A percentile compares a stretch with the other conserved stretches of the same genome.
Evolutionary conservation across 768 basidiomycete genomes (phyloP).

Genomic region (Lyophyllum atratum): DNA sequence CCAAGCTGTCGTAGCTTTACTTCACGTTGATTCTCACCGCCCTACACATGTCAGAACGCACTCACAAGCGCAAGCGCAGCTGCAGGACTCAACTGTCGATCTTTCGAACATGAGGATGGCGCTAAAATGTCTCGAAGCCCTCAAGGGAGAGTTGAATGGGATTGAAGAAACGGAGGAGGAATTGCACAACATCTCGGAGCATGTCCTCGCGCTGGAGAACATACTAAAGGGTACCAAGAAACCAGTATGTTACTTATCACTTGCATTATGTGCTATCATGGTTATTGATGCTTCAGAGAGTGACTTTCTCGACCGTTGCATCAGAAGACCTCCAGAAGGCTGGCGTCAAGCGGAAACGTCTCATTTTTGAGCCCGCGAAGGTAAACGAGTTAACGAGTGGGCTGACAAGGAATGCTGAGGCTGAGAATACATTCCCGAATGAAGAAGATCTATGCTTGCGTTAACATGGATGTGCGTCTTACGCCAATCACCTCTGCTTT

Average conservation of each 20-base stretch:
- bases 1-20: no score
- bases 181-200: constrained; percentile 20
- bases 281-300: constrained; percentile 23
- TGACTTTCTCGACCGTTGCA: constrained; percentile 26
- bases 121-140: constrained; percentile 23
- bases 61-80: constrained; percentile 30
- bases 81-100: constrained; percentile 28
- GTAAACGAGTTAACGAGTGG: constrained; percentile 18
- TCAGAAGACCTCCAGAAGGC: constrained; percentile 26
- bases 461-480: constrained; percentile 33
- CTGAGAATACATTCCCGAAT: constrained; percentile 25
- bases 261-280: constrained; percentile 14
- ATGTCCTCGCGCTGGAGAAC: constrained; percentile 25
- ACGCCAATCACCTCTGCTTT: constrained; percentile 16
- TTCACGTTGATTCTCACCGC: neutral
- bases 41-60: constrained; percentile 13
- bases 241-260: constrained; percentile 20
- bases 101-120: constrained; percentile 26
- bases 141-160: constrained; percentile 28
- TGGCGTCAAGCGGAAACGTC: constrained; percentile 26
- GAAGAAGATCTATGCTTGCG: constrained; percentile 29
- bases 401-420: constrained; percentile 18
- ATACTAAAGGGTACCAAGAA: constrained; percentile 29
- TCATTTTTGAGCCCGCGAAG: constrained; percentile 21
- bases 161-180: constrained; percentile 28